Base-by-base conservation (phyloP, 1,139 yeast species). In the Candida freyschussii region DNA sequence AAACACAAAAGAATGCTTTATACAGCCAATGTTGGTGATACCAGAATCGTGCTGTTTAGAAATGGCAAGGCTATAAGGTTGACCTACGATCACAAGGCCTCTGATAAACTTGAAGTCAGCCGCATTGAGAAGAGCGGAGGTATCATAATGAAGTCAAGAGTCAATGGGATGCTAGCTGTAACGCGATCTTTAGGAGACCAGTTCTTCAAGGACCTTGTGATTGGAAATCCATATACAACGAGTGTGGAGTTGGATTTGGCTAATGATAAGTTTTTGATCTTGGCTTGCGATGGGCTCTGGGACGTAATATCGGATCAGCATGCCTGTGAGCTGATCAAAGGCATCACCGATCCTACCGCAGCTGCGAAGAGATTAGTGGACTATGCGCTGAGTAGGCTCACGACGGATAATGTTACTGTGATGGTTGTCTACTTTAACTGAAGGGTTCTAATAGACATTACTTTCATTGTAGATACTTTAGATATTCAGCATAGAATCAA, bases 211-310 rank as follows among this genome's bases (percentile, higher is more conserved):
- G 84, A 79, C 35, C 66, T 85, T 40, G 96, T 91, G 14, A 76
- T 87, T 22, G 96, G 96, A 0, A 75, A 78, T 35, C 99, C 98
- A 1, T 91, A 81, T 52, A 91, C 98, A 0, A 86, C 98, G 1
- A 77, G 87, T 30, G 87, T 95, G 1, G 85, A 78, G 50, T 67
- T 93, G 17, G 62, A 69, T 40, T 11, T 35, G 43, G 48, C 62
- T 13, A 63, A 65, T 5, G 95, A 85, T 52, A 77, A 82, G 47
- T 86, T 84, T 54, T 56, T 89, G 53, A 87, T 89, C 33, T 62
- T 89, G 39, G 96, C 96, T 1, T 87, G 96, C 56, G 97, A 89
- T 57, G 97, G 97, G 0, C 65, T 89, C 11, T 89, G 96, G 96
- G 97, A 89, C 55, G 96, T 89, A 3, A 69, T 89, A 33, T 68